Percentiles rank a stretch among this genome's conserved stretches.
Evolutionary conservation across 169 alveolate species (phyloP).

Genomic region (Cyclospora cayetanensis): DNA sequence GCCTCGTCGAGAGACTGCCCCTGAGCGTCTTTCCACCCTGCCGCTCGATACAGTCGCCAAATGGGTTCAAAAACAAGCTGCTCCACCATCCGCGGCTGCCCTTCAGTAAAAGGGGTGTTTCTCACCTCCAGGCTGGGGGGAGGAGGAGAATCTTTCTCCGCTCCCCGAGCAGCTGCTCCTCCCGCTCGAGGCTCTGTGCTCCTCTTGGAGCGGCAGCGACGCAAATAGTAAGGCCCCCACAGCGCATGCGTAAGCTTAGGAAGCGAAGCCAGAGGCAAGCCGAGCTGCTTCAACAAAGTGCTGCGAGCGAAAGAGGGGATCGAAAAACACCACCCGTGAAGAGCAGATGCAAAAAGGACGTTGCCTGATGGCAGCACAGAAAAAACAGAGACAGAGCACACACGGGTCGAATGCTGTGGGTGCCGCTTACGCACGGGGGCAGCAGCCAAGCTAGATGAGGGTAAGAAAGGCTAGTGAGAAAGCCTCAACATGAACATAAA

Average conservation of each 20-base stretch:
- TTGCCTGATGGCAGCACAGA: not conserved
- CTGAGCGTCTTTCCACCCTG: not conserved
- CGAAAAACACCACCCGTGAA: slow-evolving; percentile 68
- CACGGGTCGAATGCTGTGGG: not conserved
- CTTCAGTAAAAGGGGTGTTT: not conserved
- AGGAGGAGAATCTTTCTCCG: not conserved
- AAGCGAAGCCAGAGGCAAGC: not conserved
- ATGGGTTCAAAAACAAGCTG: slow-evolving; percentile 97
- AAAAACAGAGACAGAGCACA: not conserved
- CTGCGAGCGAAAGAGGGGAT: slow-evolving; percentile 10
- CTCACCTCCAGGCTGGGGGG: not conserved
- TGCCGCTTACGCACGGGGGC: too few species aligned
- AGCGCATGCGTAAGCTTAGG: slow-evolving; percentile 20
- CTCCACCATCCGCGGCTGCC: slow-evolving; percentile 85
- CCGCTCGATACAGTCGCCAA: slow-evolving; percentile 82
- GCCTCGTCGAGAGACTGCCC: not conserved
- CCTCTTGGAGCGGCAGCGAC: not conserved
- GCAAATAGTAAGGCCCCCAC: slow-evolving; percentile 58
- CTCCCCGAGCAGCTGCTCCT: not conserved
- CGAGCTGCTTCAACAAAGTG: slow-evolving; percentile 7
- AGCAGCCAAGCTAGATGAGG: too few species aligned
- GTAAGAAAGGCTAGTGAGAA: too few species aligned
- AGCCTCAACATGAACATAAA: too few species aligned
- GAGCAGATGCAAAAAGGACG: slow-evolving; percentile 59
- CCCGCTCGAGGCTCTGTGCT: not conserved